Evolutionary conservation across 208 protist species (phyloP).

Genomic region (Leishmania mexicana): DNA sequence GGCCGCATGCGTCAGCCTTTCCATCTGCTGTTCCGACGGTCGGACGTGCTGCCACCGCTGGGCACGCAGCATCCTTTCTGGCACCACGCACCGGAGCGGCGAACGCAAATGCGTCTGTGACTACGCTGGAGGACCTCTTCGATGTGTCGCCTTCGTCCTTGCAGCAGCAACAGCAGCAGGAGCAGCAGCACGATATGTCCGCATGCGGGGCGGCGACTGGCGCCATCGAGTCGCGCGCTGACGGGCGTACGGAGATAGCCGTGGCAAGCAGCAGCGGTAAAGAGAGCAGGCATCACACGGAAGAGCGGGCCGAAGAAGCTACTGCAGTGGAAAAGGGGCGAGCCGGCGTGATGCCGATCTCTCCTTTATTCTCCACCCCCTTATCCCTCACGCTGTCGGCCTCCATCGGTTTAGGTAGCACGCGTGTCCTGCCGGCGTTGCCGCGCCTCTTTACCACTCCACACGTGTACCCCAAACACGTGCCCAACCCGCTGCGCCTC

Average conservation of each 20-base stretch:
- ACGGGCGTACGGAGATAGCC: neutral
- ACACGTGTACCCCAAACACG: constrained; percentile 22
- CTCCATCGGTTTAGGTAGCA: constrained; percentile 10
- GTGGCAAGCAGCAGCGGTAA: neutral
- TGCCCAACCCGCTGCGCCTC: constrained; percentile 50
- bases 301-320: neutral
- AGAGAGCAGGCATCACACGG: neutral
- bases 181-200: neutral
- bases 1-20: neutral
- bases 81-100: neutral
- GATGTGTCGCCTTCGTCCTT: constrained; percentile 1
- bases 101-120: neutral
- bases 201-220: neutral
- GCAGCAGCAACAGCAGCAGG: constrained; percentile 13
- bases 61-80: neutral
- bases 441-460: constrained; percentile 40
- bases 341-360: neutral
- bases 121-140: constrained; percentile 17
- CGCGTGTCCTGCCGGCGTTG: constrained; percentile 43
- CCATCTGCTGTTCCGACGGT: constrained; percentile 1
- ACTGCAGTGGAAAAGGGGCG: neutral
- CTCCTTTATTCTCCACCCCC: neutral
- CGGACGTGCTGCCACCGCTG: neutral
- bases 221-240: neutral
- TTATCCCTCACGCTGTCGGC: constrained; percentile 3